Base-by-base conservation (phyloP, 768 basidiomycete species). In the Stropharia rugosoannulata region DNA sequence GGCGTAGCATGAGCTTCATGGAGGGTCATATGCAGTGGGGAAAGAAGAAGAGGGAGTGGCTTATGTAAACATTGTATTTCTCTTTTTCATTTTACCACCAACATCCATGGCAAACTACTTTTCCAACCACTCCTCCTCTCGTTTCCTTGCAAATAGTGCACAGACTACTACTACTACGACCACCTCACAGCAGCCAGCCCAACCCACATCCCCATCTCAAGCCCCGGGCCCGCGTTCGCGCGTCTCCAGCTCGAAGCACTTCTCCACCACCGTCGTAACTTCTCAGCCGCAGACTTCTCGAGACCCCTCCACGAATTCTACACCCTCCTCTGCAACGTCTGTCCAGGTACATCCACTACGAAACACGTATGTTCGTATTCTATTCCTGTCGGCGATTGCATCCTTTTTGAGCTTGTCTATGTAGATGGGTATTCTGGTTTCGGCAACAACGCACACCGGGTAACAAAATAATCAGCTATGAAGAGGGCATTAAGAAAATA, bases 401-500 rank as follows among this genome's bases (percentile, higher is more conserved):
- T 66, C 63, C 57, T 56, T 56, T 54, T 60, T 62, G 45, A 62
- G 47, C 62, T 54, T 48, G 49, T 16, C 68, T 59, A 60, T 60
- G 41, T 66, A 93, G 90, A 55, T 95, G 93, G 93, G 81, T 92
- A 5, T 93, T 93, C 68, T 95, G 89, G 89, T 95, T 93, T 75
- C 83, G 91, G 59, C 89, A 93, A 66, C 93, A 96, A 68, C 89
- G 92, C 59, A 78, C 90, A 2, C 92, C 93, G 13, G 93, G 93
- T 12, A 93, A 90, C 59, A 96, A 95, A 73, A 86, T 91, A 59
- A 80, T 86, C 10, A 94, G 84, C 66, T 97, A 98, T 66, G 95
- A 97, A 65, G 94, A 96, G 66, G 93, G 94, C 27, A 96, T 98
- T 66, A 93, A 93, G 74, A 89, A 89, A 71, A 86, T 98, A 45